Evolutionary conservation across 139 green algal genomes (phyloP), one percentile per base, ranked within the genome.

Genomic region (Chlamydomonas sp.): DNA sequence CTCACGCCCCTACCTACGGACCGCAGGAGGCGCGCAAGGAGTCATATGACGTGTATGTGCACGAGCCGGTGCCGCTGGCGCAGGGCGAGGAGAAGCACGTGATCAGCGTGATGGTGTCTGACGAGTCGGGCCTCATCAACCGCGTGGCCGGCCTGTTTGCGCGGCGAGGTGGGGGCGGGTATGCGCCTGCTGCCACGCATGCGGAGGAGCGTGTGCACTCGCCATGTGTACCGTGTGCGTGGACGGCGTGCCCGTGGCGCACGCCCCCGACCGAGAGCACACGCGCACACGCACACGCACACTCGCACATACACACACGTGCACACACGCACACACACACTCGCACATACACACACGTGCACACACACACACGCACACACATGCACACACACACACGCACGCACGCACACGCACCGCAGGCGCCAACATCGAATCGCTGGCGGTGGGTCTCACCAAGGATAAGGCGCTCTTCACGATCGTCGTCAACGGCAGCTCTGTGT

Each of bases 101-200:
- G n/a, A 83, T 99, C 33, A 91, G 82, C 5, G 85, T 97, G 20
- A 98, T 98, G 79, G 94, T 99, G 5, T 90, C 89, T 0, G 94
- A 98, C 74, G 94, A 98, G 78, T 78, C 84, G n/a, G 94, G 94
- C 34, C 83, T 99, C 38, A 98, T 99, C 81, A 97, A 98, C 81
- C 83, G 94, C 22, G 92, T 99, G 3, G 89, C 94, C 4, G 94
- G 93, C 43, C 94, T 98, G 31, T 98, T 98, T 76, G 93, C 91
- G 0, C 73, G 91, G 36, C 71, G 90, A 80, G 89, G 90, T 84
- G 26, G 24, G 22, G n/a, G 13, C 16, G 13, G 13, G 13, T 54
- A 16, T 26, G 13, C 16, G 43, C 43, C 43, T 54, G 43, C 16
- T 26, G 13, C 13, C 16, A 54, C 13, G 13, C 43, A 54, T 54